A percentile compares a stretch with the other conserved stretches of the same genome.
Evolutionary conservation across 1,284 basidiomycete species (phyloP).

Genomic region (Megacollybia platyphylla): DNA sequence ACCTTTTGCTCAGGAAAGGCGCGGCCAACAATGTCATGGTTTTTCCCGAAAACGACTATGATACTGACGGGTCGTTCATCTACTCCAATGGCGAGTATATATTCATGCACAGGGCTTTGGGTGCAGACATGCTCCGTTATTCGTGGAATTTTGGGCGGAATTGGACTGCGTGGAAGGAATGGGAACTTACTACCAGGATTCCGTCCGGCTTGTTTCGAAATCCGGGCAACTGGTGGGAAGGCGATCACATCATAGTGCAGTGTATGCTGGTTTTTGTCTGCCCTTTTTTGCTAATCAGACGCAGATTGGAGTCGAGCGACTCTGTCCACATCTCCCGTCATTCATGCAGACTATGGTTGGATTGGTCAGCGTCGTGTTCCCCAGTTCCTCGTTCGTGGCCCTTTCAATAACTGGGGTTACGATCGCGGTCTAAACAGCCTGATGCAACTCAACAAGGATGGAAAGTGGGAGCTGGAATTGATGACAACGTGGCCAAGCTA

Average conservation of each 20-base stretch:
- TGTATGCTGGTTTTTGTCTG: constrained; percentile 32
- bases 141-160: constrained; percentile 77
- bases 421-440: constrained; percentile 65
- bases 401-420: constrained; percentile 85
- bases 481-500: constrained; percentile 83
- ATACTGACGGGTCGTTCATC: constrained; percentile 44
- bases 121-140: constrained; percentile 82
- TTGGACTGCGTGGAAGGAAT: constrained; percentile 70
- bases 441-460: constrained; percentile 51
- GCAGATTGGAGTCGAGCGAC: constrained; percentile 66
- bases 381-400: constrained; percentile 75
- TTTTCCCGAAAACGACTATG: constrained; percentile 72
- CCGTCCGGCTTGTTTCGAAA: constrained; percentile 41
- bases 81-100: constrained; percentile 51
- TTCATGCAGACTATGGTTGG: constrained; percentile 69
- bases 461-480: constrained; percentile 70
- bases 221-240: constrained; percentile 62
- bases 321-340: constrained; percentile 48
- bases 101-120: constrained; percentile 70
- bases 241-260: constrained; percentile 79
- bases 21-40: constrained; percentile 64
- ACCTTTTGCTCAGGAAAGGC: constrained; percentile 73
- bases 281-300: constrained; percentile 3
- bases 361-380: constrained; percentile 62
- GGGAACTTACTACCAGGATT: constrained; percentile 63